Evolutionary conservation across 2,329 filamentous ascomycete species (phyloP).

Genomic region (Curvularia spicifera): DNA sequence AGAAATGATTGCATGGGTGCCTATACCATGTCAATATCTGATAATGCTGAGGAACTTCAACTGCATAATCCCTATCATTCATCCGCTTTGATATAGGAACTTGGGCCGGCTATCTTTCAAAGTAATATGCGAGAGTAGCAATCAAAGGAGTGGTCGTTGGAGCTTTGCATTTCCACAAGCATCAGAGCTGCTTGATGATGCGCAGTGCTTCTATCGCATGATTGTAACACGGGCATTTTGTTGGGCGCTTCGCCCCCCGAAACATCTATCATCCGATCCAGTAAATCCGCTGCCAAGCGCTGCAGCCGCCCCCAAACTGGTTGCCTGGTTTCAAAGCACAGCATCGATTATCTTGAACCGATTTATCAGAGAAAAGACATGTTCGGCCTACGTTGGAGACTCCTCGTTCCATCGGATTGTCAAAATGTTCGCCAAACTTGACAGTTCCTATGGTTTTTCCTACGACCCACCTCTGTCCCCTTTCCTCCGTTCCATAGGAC

Average conservation of each 20-base stretch:
- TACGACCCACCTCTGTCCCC: neutral
- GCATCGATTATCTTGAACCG: neutral
- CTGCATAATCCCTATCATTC: neutral
- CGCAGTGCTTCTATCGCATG: neutral
- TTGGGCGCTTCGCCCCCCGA: neutral
- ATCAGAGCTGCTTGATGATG: neutral
- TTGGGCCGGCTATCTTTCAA: neutral
- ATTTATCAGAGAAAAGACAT: neutral
- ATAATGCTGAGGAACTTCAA: neutral
- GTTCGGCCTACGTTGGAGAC: neutral
- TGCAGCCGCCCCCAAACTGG: neutral
- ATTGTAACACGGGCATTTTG: neutral
- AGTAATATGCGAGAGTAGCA: neutral
- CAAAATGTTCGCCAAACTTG: neutral
- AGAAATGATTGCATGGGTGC: too few relatives aligned
- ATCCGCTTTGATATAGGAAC: neutral
- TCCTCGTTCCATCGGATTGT: neutral
- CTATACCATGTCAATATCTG: too few relatives aligned
- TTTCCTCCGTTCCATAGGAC: neutral
- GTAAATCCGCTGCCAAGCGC: neutral
- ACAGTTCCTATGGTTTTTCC: neutral
- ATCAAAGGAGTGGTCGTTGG: neutral
- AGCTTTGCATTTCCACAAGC: neutral
- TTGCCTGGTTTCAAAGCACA: neutral
- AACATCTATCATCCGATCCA: neutral